phyloP scores from a whole-genome alignment of 106 monocot genomes.

The Narthecium ossifragum region DNA sequence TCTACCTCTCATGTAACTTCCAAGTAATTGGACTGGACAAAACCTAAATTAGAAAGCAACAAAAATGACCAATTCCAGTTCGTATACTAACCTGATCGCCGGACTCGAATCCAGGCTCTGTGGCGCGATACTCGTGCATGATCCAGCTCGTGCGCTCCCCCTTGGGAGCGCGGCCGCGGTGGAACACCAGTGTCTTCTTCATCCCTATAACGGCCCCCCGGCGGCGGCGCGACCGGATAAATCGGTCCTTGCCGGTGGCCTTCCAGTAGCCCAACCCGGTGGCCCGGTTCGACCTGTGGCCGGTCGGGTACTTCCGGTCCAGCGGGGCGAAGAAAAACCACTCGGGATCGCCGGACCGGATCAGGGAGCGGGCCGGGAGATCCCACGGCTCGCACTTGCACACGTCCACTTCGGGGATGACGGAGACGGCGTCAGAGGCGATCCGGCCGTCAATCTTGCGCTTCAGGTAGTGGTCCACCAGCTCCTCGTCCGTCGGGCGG shows the following conservation, averaged over 20 bases:
- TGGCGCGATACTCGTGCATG: constrained; percentile 72
- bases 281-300: constrained; percentile 24
- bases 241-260: constrained; percentile 36
- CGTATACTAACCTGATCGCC: constrained; percentile 48
- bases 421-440: background rate
- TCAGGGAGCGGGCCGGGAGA: constrained; percentile 28
- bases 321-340: constrained; percentile 42
- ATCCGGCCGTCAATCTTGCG: constrained; percentile 24
- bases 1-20: no score
- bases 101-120: constrained; percentile 29
- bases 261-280: constrained; percentile 39
- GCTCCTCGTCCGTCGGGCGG: constrained; percentile 39
- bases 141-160: constrained; percentile 61
- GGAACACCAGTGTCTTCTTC: constrained; percentile 82
- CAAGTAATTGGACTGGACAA: no score
- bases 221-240: constrained; percentile 16
- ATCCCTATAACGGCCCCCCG: constrained; percentile 28
- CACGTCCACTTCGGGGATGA: constrained; percentile 34
- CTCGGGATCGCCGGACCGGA: constrained; percentile 23
- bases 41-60: no score
- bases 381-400: constrained; percentile 48
- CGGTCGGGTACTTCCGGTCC: constrained; percentile 29
- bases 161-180: constrained; percentile 57
- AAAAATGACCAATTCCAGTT: no score
- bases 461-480: constrained; percentile 35